phyloP scores from a whole-genome alignment of 768 basidiomycete species.

The Amanita pseudoporphyria region DNA sequence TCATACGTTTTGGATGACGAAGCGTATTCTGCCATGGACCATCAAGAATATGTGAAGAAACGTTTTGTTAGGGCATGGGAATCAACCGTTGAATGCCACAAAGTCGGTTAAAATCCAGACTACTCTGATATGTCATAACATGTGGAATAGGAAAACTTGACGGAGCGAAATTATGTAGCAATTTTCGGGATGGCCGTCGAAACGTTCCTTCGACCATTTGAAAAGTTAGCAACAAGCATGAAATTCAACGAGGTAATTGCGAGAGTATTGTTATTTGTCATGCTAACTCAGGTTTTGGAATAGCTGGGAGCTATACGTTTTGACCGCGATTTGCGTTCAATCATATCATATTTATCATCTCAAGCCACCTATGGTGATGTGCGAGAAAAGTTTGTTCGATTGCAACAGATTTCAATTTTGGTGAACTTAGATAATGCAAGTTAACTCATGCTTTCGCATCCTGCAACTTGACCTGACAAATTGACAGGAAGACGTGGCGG shows the following conservation, averaged over 20 bases:
- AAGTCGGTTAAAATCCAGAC: constrained; percentile 33
- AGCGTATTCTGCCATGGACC: constrained; percentile 70
- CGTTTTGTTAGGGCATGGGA: constrained; percentile 91
- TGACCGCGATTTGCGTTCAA: constrained; percentile 82
- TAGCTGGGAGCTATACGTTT: constrained; percentile 95
- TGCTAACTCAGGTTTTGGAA: background rate
- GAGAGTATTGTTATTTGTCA: background rate
- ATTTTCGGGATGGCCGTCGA: constrained; percentile 85
- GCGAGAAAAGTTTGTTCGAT: constrained; percentile 81
- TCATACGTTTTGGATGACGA: constrained; percentile 89
- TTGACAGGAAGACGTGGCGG: constrained; percentile 86
- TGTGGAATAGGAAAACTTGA: constrained; percentile 62
- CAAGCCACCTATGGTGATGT: constrained; percentile 88
- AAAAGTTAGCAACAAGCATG: constrained; percentile 72
- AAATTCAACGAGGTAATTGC: constrained; percentile 74
- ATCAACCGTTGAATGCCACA: constrained; percentile 73
- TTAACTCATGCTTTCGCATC: constrained; percentile 6
- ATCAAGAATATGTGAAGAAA: constrained; percentile 80
- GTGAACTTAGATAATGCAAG: constrained; percentile 78
- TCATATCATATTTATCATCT: constrained; percentile 74
- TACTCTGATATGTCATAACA: background rate
- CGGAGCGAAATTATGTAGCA: constrained; percentile 77
- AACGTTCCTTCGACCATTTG: constrained; percentile 90
- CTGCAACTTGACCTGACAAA: constrained; percentile 5
- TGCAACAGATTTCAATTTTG: constrained; percentile 90